phyloP scores from a whole-genome alignment of 2,329 filamentous ascomycete species.

The Ilyonectria robusta region DNA sequence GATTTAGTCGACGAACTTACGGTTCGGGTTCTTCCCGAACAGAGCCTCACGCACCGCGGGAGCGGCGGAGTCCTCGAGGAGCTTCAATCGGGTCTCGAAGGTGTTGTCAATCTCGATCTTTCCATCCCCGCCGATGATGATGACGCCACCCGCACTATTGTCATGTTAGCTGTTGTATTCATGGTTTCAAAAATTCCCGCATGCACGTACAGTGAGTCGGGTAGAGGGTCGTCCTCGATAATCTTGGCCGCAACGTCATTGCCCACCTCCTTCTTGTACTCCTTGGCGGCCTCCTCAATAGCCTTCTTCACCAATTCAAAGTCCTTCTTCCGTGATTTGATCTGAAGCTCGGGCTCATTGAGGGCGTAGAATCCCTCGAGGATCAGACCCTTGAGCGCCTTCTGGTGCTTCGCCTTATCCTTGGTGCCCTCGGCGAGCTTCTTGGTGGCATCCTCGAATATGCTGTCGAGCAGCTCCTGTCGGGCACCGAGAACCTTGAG shows the following conservation, averaged over 20 bases:
- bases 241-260: conserved; percentile 79
- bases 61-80: conserved; percentile 88
- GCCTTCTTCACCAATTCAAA: conserved; percentile 82
- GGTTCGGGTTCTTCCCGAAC: conserved; percentile 95
- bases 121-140: conserved; percentile 84
- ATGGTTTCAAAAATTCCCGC: too few relatives aligned
- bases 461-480: conserved; percentile 90
- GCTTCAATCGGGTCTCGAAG: conserved; percentile 88
- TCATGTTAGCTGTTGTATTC: conserved; percentile 41
- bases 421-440: conserved; percentile 76
- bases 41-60: conserved; percentile 88
- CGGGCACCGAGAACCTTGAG: conserved; percentile 88
- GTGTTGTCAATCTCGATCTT: conserved; percentile 99
- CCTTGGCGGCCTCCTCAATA: conserved; percentile 80
- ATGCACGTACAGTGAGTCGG: conserved; percentile 83
- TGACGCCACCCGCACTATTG: conserved; percentile 83
- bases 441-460: conserved; percentile 86
- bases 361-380: conserved; percentile 93
- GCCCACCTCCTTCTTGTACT: conserved; percentile 85
- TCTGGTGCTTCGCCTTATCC: conserved; percentile 82
- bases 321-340: conserved; percentile 87
- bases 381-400: conserved; percentile 82
- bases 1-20: conserved; percentile 90
- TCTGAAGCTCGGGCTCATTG: conserved; percentile 81
- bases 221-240: conserved; percentile 83